Percentiles rank a stretch among this genome's conserved stretches.
Evolutionary conservation across 495 filamentous ascomycete species (phyloP).

Genomic region (Aspergillus cavernicola): DNA sequence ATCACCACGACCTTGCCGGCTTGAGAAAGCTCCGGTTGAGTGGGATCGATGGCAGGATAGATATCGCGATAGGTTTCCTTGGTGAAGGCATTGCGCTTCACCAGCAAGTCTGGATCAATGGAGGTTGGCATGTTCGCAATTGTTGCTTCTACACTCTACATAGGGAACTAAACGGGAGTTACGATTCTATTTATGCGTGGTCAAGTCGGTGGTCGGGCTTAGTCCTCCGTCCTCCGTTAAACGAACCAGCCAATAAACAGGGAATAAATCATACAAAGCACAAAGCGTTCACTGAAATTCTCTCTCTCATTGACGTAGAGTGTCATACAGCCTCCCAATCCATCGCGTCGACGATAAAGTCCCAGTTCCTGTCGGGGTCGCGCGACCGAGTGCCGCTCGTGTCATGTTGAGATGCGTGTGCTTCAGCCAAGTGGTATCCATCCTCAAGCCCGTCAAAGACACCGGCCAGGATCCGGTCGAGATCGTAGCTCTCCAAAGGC

Average conservation of each 20-base stretch:
- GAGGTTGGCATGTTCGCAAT: too few species aligned
- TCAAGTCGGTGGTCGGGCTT: too few species aligned
- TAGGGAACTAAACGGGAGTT: too few species aligned
- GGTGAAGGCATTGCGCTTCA: conserved; percentile 25
- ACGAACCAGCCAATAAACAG: too few species aligned
- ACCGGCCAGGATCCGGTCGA: conserved; percentile 48
- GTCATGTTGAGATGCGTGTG: neutral
- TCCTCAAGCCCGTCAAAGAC: conserved; percentile 39
- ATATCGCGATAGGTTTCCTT: conserved; percentile 20
- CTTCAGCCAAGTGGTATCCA: conserved; percentile 17
- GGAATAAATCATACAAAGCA: too few species aligned
- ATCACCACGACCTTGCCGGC: conserved; percentile 37
- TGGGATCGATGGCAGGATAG: conserved; percentile 36
- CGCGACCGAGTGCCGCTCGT: neutral
- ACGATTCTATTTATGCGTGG: neutral
- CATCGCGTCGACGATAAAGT: conserved; percentile 9
- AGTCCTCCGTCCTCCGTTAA: too few species aligned
- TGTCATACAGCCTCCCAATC: conserved; percentile 5
- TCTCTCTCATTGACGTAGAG: too few species aligned
- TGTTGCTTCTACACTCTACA: too few species aligned
- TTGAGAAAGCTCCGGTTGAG: conserved; percentile 27
- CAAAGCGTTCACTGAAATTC: too few species aligned
- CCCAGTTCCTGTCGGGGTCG: neutral
- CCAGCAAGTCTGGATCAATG: neutral
- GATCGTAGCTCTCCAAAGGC: conserved; percentile 51